These are phyloP conservation scores for Nannizziopsis arthrosporioides DNA, from an alignment of 2,329 filamentous ascomycete genomes.

Conservation along the genomic window DNA sequence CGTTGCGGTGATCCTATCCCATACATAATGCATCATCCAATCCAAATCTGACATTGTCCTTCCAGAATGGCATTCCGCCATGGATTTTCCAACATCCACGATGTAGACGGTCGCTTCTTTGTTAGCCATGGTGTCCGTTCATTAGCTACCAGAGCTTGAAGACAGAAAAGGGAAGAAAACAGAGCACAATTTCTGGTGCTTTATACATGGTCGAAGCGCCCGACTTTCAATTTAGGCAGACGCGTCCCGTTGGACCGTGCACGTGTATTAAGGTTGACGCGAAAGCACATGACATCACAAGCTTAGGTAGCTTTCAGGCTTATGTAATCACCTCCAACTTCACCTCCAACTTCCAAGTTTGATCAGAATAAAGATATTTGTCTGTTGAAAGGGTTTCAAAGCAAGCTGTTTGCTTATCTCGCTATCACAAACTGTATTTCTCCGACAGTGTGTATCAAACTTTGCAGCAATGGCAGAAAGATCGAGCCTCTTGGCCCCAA, in stretches of 20 bases:
- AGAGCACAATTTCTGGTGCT: not conserved
- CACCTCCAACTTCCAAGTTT: not conserved
- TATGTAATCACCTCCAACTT: not conserved
- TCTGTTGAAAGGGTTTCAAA: too few relatives aligned
- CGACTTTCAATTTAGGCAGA: slow-evolving; percentile 26
- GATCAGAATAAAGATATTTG: too few relatives aligned
- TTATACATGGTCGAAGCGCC: not conserved
- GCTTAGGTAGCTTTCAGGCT: too few relatives aligned
- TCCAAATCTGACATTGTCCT: slow-evolving; percentile 71
- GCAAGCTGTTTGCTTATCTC: not conserved
- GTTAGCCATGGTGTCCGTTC: slow-evolving; percentile 56
- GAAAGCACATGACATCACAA: slow-evolving; percentile 32
- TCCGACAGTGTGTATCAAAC: too few relatives aligned
- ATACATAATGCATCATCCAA: slow-evolving; percentile 82
- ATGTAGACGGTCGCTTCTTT: slow-evolving; percentile 93
- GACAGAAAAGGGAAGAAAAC: not conserved
- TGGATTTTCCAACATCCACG: slow-evolving; percentile 76
- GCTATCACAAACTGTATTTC: too few relatives aligned
- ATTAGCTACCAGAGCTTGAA: not conserved
- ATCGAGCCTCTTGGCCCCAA: slow-evolving; percentile 12
- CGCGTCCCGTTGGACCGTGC: slow-evolving; percentile 25
- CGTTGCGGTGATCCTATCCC: slow-evolving; percentile 77
- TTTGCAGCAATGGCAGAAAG: slow-evolving; percentile 7
- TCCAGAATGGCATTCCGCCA: slow-evolving; percentile 60
- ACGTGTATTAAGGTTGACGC: slow-evolving; percentile 23